A percentile compares a stretch with the other conserved stretches of the same genome.
phyloP scores from a whole-genome alignment of 2,329 filamentous ascomycete genomes.

The Aspergillus clavatus region DNA sequence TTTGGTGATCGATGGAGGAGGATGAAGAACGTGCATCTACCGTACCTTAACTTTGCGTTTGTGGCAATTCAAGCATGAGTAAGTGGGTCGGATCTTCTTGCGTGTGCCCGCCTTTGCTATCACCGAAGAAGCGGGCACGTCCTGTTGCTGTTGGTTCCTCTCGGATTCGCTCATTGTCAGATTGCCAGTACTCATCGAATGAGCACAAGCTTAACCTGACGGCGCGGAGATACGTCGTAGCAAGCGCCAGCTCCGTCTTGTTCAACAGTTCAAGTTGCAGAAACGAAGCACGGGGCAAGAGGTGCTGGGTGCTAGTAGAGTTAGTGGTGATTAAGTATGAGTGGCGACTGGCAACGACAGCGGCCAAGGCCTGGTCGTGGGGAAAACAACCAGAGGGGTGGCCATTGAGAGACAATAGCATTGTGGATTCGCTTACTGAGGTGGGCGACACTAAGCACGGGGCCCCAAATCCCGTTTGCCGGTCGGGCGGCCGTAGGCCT shows the following conservation, averaged over 20 bases:
- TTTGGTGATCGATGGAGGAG: not conserved
- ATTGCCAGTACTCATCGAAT: not conserved
- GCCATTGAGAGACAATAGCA: not conserved
- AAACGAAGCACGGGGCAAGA: too few species aligned
- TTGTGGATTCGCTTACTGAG: not conserved
- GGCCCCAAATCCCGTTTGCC: not conserved
- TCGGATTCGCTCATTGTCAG: slow-evolving; percentile 3
- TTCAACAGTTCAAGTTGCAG: too few species aligned
- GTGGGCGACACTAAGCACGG: not conserved
- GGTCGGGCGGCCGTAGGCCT: too few species aligned
- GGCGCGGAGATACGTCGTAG: too few species aligned
- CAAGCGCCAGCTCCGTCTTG: too few species aligned
- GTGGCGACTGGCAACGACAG: too few species aligned
- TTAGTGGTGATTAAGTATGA: too few species aligned
- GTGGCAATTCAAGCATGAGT: slow-evolving; percentile 28
- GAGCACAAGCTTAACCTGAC: too few species aligned
- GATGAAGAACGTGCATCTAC: not conserved
- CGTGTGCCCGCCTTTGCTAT: slow-evolving; percentile 9
- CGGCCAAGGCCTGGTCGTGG: too few species aligned
- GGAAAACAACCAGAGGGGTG: too few species aligned
- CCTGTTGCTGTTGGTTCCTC: slow-evolving; percentile 1
- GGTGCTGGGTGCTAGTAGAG: too few species aligned
- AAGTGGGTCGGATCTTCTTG: slow-evolving; percentile 27
- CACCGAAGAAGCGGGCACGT: not conserved
- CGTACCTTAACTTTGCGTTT: slow-evolving; percentile 33